Conservation (phyloP, 1,284 basidiomycete species). For the Marasmius fiardii region DNA sequence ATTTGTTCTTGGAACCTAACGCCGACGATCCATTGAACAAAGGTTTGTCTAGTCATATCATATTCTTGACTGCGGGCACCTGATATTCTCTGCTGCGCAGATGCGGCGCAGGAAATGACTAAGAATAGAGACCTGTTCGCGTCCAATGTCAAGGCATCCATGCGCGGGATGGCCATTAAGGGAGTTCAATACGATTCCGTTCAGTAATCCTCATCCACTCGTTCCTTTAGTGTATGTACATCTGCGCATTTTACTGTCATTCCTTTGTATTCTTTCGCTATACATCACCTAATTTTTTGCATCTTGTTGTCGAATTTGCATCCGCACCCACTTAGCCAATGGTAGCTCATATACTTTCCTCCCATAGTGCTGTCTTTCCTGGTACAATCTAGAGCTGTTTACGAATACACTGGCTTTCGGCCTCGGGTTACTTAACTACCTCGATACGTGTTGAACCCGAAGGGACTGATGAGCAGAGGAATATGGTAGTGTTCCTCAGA, state of each 20-base stretch:
- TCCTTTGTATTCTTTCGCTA: slow-evolving; percentile 14
- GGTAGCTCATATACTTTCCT: background rate
- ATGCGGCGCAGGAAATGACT: slow-evolving; percentile 92
- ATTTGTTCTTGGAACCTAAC: slow-evolving; percentile 98
- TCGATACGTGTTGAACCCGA: slow-evolving; percentile 89
- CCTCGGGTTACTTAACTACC: slow-evolving; percentile 46
- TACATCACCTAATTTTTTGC: slow-evolving; percentile 2
- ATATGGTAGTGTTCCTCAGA: slow-evolving; percentile 86
- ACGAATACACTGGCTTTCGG: background rate
- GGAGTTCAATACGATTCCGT: slow-evolving; percentile 80
- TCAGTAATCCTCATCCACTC: slow-evolving; percentile 31
- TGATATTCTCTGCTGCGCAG: slow-evolving; percentile 46
- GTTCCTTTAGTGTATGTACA: slow-evolving; percentile 2
- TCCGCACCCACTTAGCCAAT: background rate
- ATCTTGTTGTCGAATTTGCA: background rate
- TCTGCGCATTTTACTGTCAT: slow-evolving; percentile 7
- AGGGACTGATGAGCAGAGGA: slow-evolving; percentile 88
- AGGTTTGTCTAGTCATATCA: slow-evolving; percentile 50
- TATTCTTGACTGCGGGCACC: slow-evolving; percentile 6
- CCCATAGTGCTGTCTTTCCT: background rate
- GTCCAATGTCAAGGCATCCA: slow-evolving; percentile 78
- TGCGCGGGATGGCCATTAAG: slow-evolving; percentile 77
- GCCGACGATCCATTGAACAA: slow-evolving; percentile 99
- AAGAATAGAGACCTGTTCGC: slow-evolving; percentile 80
- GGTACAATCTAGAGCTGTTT: slow-evolving; percentile 1